A percentile compares a stretch with the other conserved stretches of the same genome.
Evolutionary conservation across 208 protist genomes (phyloP).

Genomic region (Acanthamoeba triangularis): DNA sequence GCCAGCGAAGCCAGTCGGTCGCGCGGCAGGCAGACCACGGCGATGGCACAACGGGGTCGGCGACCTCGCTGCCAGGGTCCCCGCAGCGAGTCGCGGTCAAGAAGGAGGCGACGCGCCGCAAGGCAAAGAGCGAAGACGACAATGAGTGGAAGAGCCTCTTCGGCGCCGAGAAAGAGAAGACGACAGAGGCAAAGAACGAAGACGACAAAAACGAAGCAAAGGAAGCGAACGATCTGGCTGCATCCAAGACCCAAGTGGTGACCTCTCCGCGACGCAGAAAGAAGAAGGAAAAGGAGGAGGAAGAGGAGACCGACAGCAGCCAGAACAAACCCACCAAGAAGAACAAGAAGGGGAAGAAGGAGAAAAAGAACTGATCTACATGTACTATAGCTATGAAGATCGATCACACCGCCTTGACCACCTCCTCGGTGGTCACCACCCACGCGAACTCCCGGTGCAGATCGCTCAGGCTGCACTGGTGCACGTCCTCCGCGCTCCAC

Average conservation of each 20-base stretch:
- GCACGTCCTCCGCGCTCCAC: conserved; percentile 26
- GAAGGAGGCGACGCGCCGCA: background rate
- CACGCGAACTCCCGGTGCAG: background rate
- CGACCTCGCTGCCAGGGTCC: too few relatives aligned
- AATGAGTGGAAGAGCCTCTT: background rate
- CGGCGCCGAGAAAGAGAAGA: background rate
- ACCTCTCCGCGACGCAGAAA: background rate
- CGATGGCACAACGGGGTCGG: background rate
- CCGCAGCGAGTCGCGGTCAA: background rate
- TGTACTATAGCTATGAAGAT: background rate
- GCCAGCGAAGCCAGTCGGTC: background rate
- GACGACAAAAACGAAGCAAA: background rate
- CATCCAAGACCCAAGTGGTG: background rate
- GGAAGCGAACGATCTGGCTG: background rate
- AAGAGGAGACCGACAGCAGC: background rate
- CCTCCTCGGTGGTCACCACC: background rate
- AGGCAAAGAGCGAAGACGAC: background rate
- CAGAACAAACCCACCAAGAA: background rate
- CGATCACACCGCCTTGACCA: background rate
- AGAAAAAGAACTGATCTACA: background rate
- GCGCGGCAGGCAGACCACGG: background rate
- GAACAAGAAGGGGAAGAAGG: background rate
- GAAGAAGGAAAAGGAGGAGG: too few relatives aligned
- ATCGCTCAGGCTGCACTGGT: conserved; percentile 20
- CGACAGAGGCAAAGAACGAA: background rate